Conservation (phyloP, 2,329 filamentous ascomycete genomes). For the Lachnellula arida region DNA sequence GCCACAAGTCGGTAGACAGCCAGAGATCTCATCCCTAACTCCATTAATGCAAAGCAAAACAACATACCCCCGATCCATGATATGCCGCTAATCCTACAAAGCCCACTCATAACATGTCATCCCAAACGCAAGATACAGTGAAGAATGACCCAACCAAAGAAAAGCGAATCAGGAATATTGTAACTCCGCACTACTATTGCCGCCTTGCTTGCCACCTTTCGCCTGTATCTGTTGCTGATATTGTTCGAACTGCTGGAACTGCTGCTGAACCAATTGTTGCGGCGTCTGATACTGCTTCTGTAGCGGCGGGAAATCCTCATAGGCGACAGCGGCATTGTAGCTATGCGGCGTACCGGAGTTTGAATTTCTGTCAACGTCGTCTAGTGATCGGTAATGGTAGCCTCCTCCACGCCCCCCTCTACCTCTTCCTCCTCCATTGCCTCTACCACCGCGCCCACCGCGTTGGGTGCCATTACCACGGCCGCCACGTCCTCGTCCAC, state of each 20-base stretch:
- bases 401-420: constrained; percentile 40
- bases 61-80: neutral
- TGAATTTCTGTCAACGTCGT: constrained; percentile 52
- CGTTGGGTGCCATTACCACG: constrained; percentile 22
- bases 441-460: constrained; percentile 39
- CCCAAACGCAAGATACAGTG: neutral
- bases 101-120: neutral
- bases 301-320: constrained; percentile 33
- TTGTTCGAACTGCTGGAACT: constrained; percentile 29
- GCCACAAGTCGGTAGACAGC: neutral
- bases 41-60: neutral
- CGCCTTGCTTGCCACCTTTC: constrained; percentile 13
- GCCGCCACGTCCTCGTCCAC: constrained; percentile 34
- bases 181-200: constrained; percentile 24
- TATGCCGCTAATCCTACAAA: neutral
- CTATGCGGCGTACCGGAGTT: constrained; percentile 34
- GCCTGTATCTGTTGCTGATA: constrained; percentile 26
- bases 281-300: constrained; percentile 32
- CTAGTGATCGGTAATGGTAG: constrained; percentile 60
- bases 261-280: constrained; percentile 31
- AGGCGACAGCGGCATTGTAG: constrained; percentile 30
- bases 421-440: constrained; percentile 41
- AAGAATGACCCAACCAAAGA: constrained; percentile 3
- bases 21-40: neutral
- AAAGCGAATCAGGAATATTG: constrained; percentile 17